Percentiles rank a stretch among this genome's conserved stretches.
phyloP scores from a whole-genome alignment of 1,139 yeast species.

The Debaryomyces fabryi region DNA sequence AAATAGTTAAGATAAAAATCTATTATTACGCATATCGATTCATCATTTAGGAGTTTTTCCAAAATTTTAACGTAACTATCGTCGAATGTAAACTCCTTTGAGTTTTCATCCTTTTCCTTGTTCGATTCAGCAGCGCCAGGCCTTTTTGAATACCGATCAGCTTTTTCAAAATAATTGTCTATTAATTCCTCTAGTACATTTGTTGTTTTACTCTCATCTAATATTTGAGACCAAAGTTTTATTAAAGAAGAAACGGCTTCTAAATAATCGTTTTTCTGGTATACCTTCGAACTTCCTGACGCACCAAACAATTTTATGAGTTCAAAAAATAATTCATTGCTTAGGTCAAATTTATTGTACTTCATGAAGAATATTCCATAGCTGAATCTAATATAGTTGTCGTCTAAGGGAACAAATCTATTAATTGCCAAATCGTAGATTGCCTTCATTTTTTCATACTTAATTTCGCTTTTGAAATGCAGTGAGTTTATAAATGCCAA shows the following conservation, averaged over 20 bases:
- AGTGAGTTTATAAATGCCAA: conserved; percentile 39
- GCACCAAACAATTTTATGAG: conserved; percentile 31
- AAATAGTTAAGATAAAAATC: conserved; percentile 22
- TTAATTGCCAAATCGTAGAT: conserved; percentile 48
- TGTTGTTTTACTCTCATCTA: conserved; percentile 11
- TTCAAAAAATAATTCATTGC: conserved; percentile 34
- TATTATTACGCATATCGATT: conserved; percentile 32
- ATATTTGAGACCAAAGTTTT: conserved; percentile 20
- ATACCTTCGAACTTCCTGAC: conserved; percentile 16
- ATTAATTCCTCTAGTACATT: conserved; percentile 22
- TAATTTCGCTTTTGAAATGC: conserved; percentile 17
- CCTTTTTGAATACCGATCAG: conserved; percentile 11
- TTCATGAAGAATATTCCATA: conserved; percentile 40
- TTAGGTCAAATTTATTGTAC: conserved; percentile 22
- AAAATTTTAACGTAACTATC: conserved; percentile 15
- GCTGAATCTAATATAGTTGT: conserved; percentile 39
- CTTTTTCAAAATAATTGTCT: conserved; percentile 21
- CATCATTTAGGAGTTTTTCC: conserved; percentile 29
- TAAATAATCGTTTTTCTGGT: conserved; percentile 28
- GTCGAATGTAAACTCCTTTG: conserved; percentile 9
- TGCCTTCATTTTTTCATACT: conserved; percentile 26
- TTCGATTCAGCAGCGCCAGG: conserved; percentile 3
- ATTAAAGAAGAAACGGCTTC: conserved; percentile 24
- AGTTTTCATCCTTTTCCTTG: neutral
- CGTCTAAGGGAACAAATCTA: conserved; percentile 47